phyloP scores from a whole-genome alignment of 768 basidiomycete species.

The Phaeotremella fagi region DNA sequence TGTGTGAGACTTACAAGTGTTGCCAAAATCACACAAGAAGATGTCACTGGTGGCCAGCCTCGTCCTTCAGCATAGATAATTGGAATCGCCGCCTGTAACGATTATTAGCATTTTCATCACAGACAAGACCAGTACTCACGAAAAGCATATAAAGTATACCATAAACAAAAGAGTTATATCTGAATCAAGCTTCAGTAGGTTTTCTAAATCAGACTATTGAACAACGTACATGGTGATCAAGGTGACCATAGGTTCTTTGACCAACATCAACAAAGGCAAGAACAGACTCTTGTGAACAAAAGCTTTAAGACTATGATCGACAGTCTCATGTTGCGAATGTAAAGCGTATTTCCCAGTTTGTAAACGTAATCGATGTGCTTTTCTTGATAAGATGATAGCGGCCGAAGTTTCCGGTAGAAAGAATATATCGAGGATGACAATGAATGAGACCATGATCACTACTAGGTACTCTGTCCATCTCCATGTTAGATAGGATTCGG shows the following conservation, averaged over 20 bases:
- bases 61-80: constrained; percentile 41
- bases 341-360: constrained; percentile 43
- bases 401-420: constrained; percentile 48
- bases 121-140: constrained; percentile 5
- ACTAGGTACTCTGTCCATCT: constrained; percentile 49
- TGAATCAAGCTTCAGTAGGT: neutral
- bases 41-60: constrained; percentile 43
- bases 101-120: neutral
- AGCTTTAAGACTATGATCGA: constrained; percentile 33
- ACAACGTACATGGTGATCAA: constrained; percentile 25
- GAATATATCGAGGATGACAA: constrained; percentile 32
- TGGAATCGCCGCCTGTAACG: constrained; percentile 23
- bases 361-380: constrained; percentile 38
- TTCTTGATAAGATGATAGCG: constrained; percentile 43
- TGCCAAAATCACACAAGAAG: constrained; percentile 43
- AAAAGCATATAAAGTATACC: constrained; percentile 44
- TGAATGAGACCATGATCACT: constrained; percentile 40
- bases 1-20: constrained; percentile 33
- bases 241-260: constrained; percentile 40
- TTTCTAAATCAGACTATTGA: neutral
- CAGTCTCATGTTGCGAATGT: constrained; percentile 42
- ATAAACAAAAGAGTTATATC: constrained; percentile 31
- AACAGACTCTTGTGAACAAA: constrained; percentile 44
- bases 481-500: constrained; percentile 44
- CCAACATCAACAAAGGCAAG: constrained; percentile 43